Evolutionary conservation across 2,329 filamentous ascomycete genomes (phyloP), one percentile per base, ranked within the genome.

Genomic region (Madurella fahalii): DNA sequence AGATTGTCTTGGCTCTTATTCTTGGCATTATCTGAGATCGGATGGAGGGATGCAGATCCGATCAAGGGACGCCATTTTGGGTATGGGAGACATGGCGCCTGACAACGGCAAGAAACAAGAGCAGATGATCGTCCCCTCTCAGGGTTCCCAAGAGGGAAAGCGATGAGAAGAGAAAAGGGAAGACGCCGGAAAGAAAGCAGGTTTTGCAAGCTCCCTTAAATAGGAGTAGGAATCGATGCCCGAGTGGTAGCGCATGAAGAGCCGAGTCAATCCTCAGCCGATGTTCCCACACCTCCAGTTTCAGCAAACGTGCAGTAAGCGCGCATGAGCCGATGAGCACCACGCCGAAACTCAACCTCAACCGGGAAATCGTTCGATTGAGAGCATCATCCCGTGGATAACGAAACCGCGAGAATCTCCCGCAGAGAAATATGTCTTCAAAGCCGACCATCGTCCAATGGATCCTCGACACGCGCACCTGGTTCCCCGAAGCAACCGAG

Each of bases 391-490:
- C 17, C 16, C 17, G 4, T 15, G 16, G 7, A 40, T 37, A 37
- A 4, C 30, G 3, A 45, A 41, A 31, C 20, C 9, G 25, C 25
- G 7, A 25, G 25, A 25, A 25, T 25, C 25, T 3, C 4, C 4
- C 3, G 7, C 3, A 25, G 25, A 25, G 25, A 25, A 25, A 25
- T 25, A 25, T 59, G 42, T 34, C 62, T 34, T 41, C 39, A 34
- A 51, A 64, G 30, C 69, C 72, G 2, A 65, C 70, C 45, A 70
- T 84, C 48, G 71, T 83, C 56, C 81, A 84, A 69, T 86, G 83
- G 80, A 71, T 84, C 52, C 69, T 86, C 39, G 83, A 86, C 68
- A 86, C 83, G 3, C 74, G 82, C 39, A 60, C 67, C 2, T 71
- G 85, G 49, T 86, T 81, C 79, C 76, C 80, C n/a, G 69, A 69